These are phyloP conservation scores for Ogataea trehaloabstinens DNA, from an alignment of 805 yeast species.

Conservation along the genomic window DNA sequence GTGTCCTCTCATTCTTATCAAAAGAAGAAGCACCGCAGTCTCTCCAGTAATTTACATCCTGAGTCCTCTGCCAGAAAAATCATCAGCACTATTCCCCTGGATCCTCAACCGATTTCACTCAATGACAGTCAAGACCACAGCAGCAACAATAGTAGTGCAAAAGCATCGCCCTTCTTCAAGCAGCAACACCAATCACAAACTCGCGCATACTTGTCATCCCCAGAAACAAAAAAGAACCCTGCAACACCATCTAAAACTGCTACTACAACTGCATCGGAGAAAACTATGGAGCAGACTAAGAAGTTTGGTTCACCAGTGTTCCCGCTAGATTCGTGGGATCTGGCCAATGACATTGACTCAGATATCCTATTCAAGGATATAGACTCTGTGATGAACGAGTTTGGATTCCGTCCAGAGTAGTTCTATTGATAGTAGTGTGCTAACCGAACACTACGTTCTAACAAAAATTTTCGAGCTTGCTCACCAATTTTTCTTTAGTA, in stretches of 20 bases:
- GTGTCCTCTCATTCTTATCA: slow-evolving; percentile 18
- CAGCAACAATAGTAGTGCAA: slow-evolving; percentile 16
- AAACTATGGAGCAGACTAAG: background rate
- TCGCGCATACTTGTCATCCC: slow-evolving; percentile 19
- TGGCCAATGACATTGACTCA: slow-evolving; percentile 40
- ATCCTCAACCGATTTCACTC: slow-evolving; percentile 70
- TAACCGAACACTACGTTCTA: background rate
- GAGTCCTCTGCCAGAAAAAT: slow-evolving; percentile 72
- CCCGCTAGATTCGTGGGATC: slow-evolving; percentile 41
- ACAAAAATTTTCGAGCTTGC: slow-evolving; percentile 1
- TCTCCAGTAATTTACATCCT: slow-evolving; percentile 58
- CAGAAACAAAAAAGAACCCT: slow-evolving; percentile 7
- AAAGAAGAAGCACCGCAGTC: slow-evolving; percentile 42
- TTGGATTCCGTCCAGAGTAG: slow-evolving; percentile 72
- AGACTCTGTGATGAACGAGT: slow-evolving; percentile 86
- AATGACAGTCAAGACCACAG: slow-evolving; percentile 26
- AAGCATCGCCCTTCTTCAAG: slow-evolving; percentile 18
- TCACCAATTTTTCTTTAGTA: too few species aligned
- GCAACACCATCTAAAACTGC: background rate
- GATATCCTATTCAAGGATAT: slow-evolving; percentile 76
- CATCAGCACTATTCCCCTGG: slow-evolving; percentile 76
- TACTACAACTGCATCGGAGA: background rate
- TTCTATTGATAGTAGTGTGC: background rate
- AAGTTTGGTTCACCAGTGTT: slow-evolving; percentile 18
- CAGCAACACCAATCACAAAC: slow-evolving; percentile 9